Percentiles rank a stretch among this genome's conserved stretches.
Evolutionary conservation across 106 monocot genomes (phyloP).

Genomic region (Phalaenopsis equestris): DNA sequence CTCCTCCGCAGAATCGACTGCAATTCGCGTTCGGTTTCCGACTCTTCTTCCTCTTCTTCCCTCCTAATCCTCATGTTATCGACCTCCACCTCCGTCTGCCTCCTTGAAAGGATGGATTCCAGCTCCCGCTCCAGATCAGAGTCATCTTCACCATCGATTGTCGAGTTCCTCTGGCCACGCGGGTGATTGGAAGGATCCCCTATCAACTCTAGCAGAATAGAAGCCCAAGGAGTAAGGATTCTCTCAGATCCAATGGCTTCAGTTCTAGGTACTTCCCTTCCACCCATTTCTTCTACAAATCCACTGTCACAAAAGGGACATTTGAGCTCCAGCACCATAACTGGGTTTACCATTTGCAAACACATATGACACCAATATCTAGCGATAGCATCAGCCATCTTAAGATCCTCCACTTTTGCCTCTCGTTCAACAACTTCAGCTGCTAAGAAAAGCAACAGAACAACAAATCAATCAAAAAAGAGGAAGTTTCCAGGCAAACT

Average conservation of each 20-base stretch:
- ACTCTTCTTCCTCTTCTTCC: not conserved
- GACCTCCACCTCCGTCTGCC: not conserved
- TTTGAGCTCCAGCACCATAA: slow-evolving; percentile 27
- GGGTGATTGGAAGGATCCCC: slow-evolving; percentile 12
- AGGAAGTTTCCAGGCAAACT: not conserved
- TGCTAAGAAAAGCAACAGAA: not conserved
- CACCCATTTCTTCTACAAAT: slow-evolving; percentile 38
- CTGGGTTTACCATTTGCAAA: slow-evolving; percentile 20
- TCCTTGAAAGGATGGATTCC: not conserved
- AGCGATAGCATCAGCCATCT: slow-evolving; percentile 16
- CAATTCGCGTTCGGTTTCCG: slow-evolving; percentile 1
- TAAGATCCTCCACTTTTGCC: not conserved
- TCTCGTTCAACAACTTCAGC: not conserved
- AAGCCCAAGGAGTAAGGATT: slow-evolving; percentile 23
- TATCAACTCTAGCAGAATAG: slow-evolving; percentile 32
- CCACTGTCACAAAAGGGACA: slow-evolving; percentile 42
- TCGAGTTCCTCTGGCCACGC: not conserved
- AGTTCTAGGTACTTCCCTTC: not conserved
- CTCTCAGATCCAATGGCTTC: slow-evolving; percentile 9
- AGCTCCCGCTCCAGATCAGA: slow-evolving; percentile 7
- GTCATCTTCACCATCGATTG: not conserved
- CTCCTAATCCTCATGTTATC: not conserved
- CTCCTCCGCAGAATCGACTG: slow-evolving; percentile 3
- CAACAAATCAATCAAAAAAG: not conserved
- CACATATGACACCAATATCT: slow-evolving; percentile 46